Evolutionary conservation across 2,329 filamentous ascomycete species (phyloP).

Genomic region (Nannizziopsis arthrosporioides): DNA sequence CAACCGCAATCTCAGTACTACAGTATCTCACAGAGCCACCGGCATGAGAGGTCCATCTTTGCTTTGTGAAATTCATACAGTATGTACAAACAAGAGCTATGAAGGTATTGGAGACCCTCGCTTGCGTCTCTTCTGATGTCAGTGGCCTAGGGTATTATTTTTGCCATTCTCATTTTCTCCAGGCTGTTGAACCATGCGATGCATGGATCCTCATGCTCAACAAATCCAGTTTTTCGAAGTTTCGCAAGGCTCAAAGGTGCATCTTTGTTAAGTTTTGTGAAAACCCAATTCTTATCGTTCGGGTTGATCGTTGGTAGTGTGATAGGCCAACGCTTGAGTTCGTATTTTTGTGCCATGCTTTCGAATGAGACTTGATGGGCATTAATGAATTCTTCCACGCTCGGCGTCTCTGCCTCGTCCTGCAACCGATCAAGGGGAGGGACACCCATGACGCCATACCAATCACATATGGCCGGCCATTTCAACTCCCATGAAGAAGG

Average conservation of each 20-base stretch:
- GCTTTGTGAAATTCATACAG: no score
- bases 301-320: conserved; percentile 11
- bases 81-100: no score
- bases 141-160: conserved; percentile 2
- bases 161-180: conserved; percentile 10
- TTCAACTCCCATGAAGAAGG: conserved; percentile 12
- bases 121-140: no score
- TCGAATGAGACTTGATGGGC: conserved; percentile 7
- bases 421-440: conserved; percentile 9
- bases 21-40: no score
- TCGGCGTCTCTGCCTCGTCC: conserved; percentile 3
- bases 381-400: conserved; percentile 10
- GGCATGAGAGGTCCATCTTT: no score
- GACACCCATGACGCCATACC: conserved; percentile 10
- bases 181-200: conserved; percentile 9
- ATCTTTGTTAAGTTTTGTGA: conserved; percentile 11
- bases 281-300: conserved; percentile 11
- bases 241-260: conserved; percentile 10
- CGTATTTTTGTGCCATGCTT: conserved; percentile 10
- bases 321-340: conserved; percentile 10
- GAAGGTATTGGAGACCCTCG: no score
- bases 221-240: conserved; percentile 6
- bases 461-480: conserved; percentile 13
- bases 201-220: conserved; percentile 11
- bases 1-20: no score